A percentile compares a stretch with the other conserved stretches of the same genome.
phyloP scores from a whole-genome alignment of 2,329 filamentous ascomycete genomes.

The Pseudovirgaria hyperparasitica region DNA sequence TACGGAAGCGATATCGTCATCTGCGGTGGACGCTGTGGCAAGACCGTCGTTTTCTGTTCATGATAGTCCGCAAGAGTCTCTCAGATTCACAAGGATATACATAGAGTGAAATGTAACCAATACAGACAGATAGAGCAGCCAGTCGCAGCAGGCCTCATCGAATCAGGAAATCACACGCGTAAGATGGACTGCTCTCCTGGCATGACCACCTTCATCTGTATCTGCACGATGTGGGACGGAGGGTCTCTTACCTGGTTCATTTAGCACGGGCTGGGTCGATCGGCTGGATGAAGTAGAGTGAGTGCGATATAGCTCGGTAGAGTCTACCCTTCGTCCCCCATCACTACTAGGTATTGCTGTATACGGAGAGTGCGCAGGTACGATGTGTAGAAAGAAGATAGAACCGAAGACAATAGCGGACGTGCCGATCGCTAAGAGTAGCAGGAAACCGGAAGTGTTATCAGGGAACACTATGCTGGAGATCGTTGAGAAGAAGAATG shows the following conservation, averaged over 20 bases:
- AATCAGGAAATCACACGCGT: too few species aligned
- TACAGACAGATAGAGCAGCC: too few species aligned
- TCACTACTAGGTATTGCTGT: conserved; percentile 39
- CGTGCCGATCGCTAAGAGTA: conserved; percentile 70
- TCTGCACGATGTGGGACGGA: background rate
- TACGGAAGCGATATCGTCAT: conserved; percentile 3
- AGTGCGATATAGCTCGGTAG: conserved; percentile 33
- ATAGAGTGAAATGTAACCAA: too few species aligned
- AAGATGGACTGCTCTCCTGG: too few species aligned
- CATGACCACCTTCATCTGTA: too few species aligned
- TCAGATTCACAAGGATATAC: too few species aligned
- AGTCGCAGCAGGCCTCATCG: too few species aligned
- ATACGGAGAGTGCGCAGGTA: conserved; percentile 49
- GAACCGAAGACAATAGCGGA: conserved; percentile 60
- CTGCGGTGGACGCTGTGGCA: too few species aligned
- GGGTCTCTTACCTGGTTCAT: conserved; percentile 63
- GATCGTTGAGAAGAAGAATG: conserved; percentile 85
- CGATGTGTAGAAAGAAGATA: conserved; percentile 75
- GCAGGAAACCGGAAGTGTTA: conserved; percentile 67
- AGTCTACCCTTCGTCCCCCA: conserved; percentile 32
- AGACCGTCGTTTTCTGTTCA: too few species aligned
- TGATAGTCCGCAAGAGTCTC: too few species aligned
- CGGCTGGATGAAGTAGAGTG: conserved; percentile 32
- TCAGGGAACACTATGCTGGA: conserved; percentile 69
- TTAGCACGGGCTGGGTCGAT: conserved; percentile 19